phyloP scores from a whole-genome alignment of 1,284 basidiomycete species.

The Austroboletus novae-zelandiae region DNA sequence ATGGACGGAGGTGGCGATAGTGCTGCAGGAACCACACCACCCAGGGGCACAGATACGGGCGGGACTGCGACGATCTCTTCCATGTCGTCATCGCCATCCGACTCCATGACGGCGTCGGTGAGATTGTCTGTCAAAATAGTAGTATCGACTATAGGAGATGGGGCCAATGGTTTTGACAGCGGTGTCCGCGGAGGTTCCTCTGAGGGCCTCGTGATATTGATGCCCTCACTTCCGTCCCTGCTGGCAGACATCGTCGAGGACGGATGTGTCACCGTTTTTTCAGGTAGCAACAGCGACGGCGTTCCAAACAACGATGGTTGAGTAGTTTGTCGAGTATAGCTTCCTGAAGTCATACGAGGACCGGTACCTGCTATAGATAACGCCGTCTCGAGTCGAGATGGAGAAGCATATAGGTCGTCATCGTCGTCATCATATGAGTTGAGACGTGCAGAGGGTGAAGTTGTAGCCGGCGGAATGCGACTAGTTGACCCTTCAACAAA shows the following conservation, averaged over 20 bases:
- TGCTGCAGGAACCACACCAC: neutral
- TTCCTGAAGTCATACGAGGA: slow-evolving; percentile 29
- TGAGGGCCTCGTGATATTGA: neutral
- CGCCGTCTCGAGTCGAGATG: slow-evolving; percentile 58
- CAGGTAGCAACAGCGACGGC: slow-evolving; percentile 31
- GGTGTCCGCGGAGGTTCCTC: slow-evolving; percentile 5
- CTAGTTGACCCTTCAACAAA: neutral
- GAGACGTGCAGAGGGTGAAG: slow-evolving; percentile 2
- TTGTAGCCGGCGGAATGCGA: slow-evolving; percentile 5
- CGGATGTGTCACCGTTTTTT: neutral
- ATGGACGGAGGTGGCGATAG: slow-evolving; percentile 16
- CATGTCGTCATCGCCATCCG: slow-evolving; percentile 31
- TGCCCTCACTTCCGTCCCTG: slow-evolving; percentile 1
- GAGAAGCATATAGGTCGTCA: slow-evolving; percentile 42
- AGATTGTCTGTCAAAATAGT: neutral
- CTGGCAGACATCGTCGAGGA: neutral
- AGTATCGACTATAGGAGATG: slow-evolving; percentile 1
- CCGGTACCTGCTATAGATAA: slow-evolving; percentile 61
- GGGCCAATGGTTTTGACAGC: neutral
- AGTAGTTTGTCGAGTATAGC: slow-evolving; percentile 6
- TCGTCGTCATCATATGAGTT: slow-evolving; percentile 32
- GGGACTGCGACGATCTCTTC: slow-evolving; percentile 20
- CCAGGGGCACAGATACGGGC: slow-evolving; percentile 2
- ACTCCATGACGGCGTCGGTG: slow-evolving; percentile 6
- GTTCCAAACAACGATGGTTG: slow-evolving; percentile 36